phyloP scores from a whole-genome alignment of 1,284 basidiomycete species.

The Puccinia horiana region DNA sequence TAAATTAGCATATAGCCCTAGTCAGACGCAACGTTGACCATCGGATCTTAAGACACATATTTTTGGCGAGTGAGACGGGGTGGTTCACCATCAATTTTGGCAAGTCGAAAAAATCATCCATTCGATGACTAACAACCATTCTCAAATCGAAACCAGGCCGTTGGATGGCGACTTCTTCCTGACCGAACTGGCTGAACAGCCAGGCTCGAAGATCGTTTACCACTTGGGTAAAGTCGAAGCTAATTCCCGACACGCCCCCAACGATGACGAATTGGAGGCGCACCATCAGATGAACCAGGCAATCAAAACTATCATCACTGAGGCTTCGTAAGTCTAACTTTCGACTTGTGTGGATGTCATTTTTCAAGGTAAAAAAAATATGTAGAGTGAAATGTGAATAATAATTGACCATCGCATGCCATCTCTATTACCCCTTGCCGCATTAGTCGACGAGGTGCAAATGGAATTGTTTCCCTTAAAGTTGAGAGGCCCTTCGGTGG shows the following conservation, averaged over 20 bases:
- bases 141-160: background rate
- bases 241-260: slow-evolving; percentile 12
- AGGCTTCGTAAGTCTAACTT: slow-evolving; percentile 27
- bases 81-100: background rate
- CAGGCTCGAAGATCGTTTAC: slow-evolving; percentile 27
- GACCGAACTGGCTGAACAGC: slow-evolving; percentile 37
- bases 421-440: background rate
- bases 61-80: background rate
- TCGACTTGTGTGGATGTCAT: background rate
- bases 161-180: slow-evolving; percentile 22
- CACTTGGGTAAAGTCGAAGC: slow-evolving; percentile 32
- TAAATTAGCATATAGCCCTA: background rate
- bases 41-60: background rate
- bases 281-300: slow-evolving; percentile 28
- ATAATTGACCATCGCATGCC: background rate
- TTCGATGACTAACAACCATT: slow-evolving; percentile 4
- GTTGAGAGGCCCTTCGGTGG: slow-evolving; percentile 22
- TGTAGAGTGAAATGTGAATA: background rate
- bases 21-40: background rate
- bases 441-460: slow-evolving; percentile 5
- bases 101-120: background rate
- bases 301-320: slow-evolving; percentile 35
- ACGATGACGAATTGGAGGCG: background rate
- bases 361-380: background rate
- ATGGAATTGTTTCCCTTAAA: slow-evolving; percentile 38